Evolutionary conservation across 306 rosid genomes (phyloP).

Genomic region (Lupinus albus): DNA sequence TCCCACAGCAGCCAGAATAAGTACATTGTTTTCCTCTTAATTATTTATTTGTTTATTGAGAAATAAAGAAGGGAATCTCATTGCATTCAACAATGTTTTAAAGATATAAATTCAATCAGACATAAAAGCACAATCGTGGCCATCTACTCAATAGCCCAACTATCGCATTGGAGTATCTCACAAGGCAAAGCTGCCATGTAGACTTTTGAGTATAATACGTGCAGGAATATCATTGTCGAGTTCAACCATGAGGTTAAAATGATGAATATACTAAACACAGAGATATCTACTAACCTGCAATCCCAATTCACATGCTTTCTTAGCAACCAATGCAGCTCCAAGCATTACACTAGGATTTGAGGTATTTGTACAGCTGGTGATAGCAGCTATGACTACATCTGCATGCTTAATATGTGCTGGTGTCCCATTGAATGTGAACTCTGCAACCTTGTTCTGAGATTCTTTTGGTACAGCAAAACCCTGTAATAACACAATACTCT

Average conservation of each 20-base stretch:
- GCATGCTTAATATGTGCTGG: constrained; percentile 90
- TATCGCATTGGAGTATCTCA: constrained; percentile 8
- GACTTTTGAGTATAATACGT: constrained; percentile 16
- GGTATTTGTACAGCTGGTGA: constrained; percentile 98
- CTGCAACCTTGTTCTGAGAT: constrained; percentile 66
- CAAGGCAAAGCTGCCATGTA: constrained; percentile 5
- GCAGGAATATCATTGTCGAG: constrained; percentile 19
- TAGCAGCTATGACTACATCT: constrained; percentile 95
- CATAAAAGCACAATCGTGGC: constrained; percentile 10
- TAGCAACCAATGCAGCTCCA: constrained; percentile 98
- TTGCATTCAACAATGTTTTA: constrained; percentile 5
- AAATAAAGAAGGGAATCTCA: constrained; percentile 23
- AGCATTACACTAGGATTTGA: constrained; percentile 99
- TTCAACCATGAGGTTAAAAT: constrained; percentile 14
- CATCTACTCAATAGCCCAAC: constrained; percentile 30
- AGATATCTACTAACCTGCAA: constrained; percentile 71
- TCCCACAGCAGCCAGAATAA: not conserved
- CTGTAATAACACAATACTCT: constrained; percentile 52
- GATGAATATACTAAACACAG: constrained; percentile 33
- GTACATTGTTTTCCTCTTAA: not conserved
- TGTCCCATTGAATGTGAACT: constrained; percentile 67
- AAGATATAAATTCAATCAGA: constrained; percentile 28
- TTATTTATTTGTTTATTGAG: constrained; percentile 1
- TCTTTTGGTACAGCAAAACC: constrained; percentile 92
- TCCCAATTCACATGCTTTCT: constrained; percentile 95